These are phyloP conservation scores for Mucor circinelloides DNA, from an alignment of 371 early-diverging fungal genomes.

Conservation along the genomic window DNA sequence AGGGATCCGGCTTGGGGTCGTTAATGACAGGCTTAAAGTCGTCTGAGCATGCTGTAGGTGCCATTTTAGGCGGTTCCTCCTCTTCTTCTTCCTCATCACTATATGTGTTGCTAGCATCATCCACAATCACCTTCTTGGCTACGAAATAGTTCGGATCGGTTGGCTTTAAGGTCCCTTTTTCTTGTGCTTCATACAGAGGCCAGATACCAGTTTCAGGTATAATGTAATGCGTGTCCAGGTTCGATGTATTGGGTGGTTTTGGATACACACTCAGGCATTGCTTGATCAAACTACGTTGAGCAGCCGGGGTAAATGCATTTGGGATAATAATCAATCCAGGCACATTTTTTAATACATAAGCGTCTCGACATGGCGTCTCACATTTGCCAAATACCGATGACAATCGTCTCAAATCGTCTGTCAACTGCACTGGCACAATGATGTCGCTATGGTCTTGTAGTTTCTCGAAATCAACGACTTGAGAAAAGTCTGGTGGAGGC, in stretches of 20 bases:
- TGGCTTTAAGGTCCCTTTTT: conserved; percentile 19
- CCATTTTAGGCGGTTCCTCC: neutral
- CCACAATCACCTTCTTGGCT: conserved; percentile 11
- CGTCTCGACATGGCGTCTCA: conserved; percentile 11
- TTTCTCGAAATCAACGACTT: conserved; percentile 58
- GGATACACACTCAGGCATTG: conserved; percentile 70
- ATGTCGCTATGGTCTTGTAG: conserved; percentile 22
- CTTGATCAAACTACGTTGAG: conserved; percentile 67
- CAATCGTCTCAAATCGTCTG: conserved; percentile 17
- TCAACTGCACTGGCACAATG: conserved; percentile 32
- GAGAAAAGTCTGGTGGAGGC: conserved; percentile 56
- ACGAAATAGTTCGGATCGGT: conserved; percentile 28
- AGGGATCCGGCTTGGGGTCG: conserved; percentile 30
- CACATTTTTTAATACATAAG: conserved; percentile 20
- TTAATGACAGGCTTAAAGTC: conserved; percentile 23
- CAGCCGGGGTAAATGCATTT: conserved; percentile 64
- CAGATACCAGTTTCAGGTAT: conserved; percentile 74
- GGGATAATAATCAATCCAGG: conserved; percentile 71
- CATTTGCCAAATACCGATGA: conserved; percentile 25
- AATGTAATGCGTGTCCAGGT: conserved; percentile 83
- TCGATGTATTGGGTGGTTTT: conserved; percentile 75
- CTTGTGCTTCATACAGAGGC: conserved; percentile 51
- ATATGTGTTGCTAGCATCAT: conserved; percentile 3
- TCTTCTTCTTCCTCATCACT: conserved; percentile 1
- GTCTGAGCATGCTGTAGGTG: conserved; percentile 25